phyloP scores from a whole-genome alignment of 345 rosid genomes.

The Rhizophora apiculata region DNA sequence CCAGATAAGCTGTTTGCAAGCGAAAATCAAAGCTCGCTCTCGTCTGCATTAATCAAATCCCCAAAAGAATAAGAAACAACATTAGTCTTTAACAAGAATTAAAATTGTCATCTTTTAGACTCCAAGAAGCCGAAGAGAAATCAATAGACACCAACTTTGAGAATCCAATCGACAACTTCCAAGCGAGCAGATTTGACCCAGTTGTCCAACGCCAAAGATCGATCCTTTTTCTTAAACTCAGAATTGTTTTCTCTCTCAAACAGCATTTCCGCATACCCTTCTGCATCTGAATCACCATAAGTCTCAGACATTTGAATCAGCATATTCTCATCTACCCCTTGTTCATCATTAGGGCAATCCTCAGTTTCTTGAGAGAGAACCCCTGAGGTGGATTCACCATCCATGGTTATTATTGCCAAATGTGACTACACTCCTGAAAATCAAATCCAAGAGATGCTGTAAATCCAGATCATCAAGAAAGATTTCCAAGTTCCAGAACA shows the following conservation, averaged over 20 bases:
- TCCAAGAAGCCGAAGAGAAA: not conserved
- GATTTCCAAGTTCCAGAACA: not conserved
- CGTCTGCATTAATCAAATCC: conserved; percentile 33
- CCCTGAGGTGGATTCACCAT: conserved; percentile 24
- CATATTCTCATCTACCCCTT: conserved; percentile 6
- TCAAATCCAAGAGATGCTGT: not conserved
- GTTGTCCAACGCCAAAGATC: conserved; percentile 20
- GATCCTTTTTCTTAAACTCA: conserved; percentile 23
- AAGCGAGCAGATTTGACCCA: conserved; percentile 38
- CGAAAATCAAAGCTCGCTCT: conserved; percentile 40
- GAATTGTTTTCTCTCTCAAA: conserved; percentile 35
- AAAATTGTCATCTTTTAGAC: not conserved
- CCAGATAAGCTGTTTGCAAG: conserved; percentile 47
- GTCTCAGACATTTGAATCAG: not conserved
- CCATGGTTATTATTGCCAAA: conserved; percentile 17
- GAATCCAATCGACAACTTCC: conserved; percentile 53
- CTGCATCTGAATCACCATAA: conserved; percentile 10
- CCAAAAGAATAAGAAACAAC: not conserved
- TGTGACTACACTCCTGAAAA: not conserved
- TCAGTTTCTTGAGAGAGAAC: conserved; percentile 40
- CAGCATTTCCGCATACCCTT: conserved; percentile 32
- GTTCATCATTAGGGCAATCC: conserved; percentile 21
- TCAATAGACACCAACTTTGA: conserved; percentile 36
- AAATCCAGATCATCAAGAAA: conserved; percentile 2
- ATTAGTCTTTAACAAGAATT: not conserved